Conservation (phyloP, 805 yeast genomes). For the Cyberlindnera saturnus region DNA sequence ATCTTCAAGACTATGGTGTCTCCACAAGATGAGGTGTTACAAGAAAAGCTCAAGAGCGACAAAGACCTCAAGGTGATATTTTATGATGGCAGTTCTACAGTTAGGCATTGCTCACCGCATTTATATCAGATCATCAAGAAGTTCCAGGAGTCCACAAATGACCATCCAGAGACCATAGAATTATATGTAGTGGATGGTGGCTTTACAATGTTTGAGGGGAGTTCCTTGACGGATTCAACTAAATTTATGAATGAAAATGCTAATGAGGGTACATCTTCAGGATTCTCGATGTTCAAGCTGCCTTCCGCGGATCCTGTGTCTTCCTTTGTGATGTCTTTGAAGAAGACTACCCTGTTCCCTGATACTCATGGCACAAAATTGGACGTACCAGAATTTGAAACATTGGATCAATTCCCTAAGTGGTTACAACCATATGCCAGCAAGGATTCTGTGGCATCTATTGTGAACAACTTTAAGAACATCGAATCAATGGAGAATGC, state of each 20-base stretch:
- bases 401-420: slow-evolving; percentile 21
- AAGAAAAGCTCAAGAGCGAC: slow-evolving; percentile 8
- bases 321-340: slow-evolving; percentile 19
- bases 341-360: slow-evolving; percentile 10
- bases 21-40: slow-evolving; percentile 14
- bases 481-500: slow-evolving; percentile 31
- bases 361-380: slow-evolving; percentile 7
- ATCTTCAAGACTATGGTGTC: slow-evolving; percentile 24
- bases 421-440: slow-evolving; percentile 43
- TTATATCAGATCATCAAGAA: slow-evolving; percentile 22
- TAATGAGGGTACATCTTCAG: slow-evolving; percentile 2
- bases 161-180: slow-evolving; percentile 9
- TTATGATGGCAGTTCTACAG: slow-evolving; percentile 20
- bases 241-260: slow-evolving; percentile 9
- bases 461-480: slow-evolving; percentile 24
- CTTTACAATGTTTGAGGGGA: slow-evolving; percentile 10
- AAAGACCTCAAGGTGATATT: slow-evolving; percentile 14
- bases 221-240: slow-evolving; percentile 9
- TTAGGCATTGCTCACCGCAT: slow-evolving; percentile 20
- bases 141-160: slow-evolving; percentile 13
- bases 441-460: slow-evolving; percentile 15
- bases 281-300: slow-evolving; percentile 15
- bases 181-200: slow-evolving; percentile 19
- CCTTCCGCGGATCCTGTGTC: slow-evolving; percentile 23
- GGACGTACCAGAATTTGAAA: slow-evolving; percentile 8